Evolutionary conservation across 2,329 filamentous ascomycete species (phyloP), one percentile per base, ranked within the genome.

Genomic region (Daldinia eschscholtzii): DNA sequence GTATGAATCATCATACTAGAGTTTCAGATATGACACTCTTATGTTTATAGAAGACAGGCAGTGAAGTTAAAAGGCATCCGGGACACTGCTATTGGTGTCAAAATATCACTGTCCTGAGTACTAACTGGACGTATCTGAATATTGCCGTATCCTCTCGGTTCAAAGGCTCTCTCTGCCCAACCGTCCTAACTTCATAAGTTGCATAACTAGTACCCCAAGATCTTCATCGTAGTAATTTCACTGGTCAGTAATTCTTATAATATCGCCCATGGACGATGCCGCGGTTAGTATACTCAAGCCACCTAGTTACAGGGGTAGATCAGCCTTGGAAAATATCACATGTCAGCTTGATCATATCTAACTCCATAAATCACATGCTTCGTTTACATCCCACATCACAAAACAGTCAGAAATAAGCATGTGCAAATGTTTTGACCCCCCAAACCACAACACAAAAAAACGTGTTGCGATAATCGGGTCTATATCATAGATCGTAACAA

Each of bases 401-500:
- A 52, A 30, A 33, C 15, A 18, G 9, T 42, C 41, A 42, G 28
- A 9, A 13, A 41, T 13, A 10, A 44, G 26, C 55, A 44, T 33
- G 26, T 42, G 37, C 55, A 44, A 30, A 30, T 41, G 42, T 28
- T 20, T 15, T 39, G 50, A 52, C 42, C 50, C 18, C 52, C 15
- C 44, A 53, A 64, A 64, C 50, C 57, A 61, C 57, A 52, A 61
- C 63, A 60, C 57, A 23, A 2, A 23, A 2, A 23, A 55, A 28
- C 57, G 58, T 63, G 52, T 68, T 65, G 57, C 42, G 55, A 46
- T 56, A 48, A 28, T 26, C 46, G 33, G 55, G 46, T 37, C 26
- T 68, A 44, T 64, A 62, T 37, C 56, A 57, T 61, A 50, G 20
- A 56, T 53, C 37, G 56, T 46, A 46, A 61, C 37, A 64, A 46